phyloP scores from a whole-genome alignment of 257 asterid species.

The Nicotiana attenuata region DNA sequence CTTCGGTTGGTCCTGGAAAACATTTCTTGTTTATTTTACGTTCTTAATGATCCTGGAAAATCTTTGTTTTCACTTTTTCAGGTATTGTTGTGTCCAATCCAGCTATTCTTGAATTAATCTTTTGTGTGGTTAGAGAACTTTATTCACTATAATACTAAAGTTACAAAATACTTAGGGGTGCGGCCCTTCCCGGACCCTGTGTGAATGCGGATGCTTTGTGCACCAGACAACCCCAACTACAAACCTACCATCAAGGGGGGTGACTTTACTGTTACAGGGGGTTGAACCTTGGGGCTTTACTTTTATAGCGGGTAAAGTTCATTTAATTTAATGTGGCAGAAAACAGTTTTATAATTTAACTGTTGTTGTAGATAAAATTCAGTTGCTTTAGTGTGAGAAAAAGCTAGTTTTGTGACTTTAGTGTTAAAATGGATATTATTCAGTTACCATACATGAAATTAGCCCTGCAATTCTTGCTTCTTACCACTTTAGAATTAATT shows the following conservation, averaged over 20 bases:
- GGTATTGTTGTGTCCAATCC: background rate
- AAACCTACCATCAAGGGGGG: background rate
- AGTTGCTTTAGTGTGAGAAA: background rate
- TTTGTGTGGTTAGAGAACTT: background rate
- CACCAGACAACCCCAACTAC: background rate
- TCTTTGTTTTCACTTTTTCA: background rate
- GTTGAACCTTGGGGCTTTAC: background rate
- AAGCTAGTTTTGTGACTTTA: background rate
- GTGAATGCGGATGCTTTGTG: no score
- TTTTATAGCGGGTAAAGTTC: background rate
- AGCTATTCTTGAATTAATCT: background rate
- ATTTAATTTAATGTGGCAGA: background rate
- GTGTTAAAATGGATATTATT: background rate
- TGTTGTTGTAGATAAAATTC: background rate
- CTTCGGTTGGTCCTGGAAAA: constrained; percentile 43
- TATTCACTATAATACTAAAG: background rate
- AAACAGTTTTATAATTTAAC: background rate
- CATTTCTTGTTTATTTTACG: background rate
- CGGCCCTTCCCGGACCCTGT: no score
- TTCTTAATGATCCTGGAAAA: background rate
- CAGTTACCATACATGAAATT: background rate
- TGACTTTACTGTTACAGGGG: background rate
- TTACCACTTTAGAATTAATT: background rate
- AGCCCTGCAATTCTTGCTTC: background rate
- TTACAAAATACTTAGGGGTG: background rate